Evolutionary conservation across 108 stramenopile genomes (phyloP), one percentile per base, ranked within the genome.

Genomic region (Mayamaea pseudoterrestris): DNA sequence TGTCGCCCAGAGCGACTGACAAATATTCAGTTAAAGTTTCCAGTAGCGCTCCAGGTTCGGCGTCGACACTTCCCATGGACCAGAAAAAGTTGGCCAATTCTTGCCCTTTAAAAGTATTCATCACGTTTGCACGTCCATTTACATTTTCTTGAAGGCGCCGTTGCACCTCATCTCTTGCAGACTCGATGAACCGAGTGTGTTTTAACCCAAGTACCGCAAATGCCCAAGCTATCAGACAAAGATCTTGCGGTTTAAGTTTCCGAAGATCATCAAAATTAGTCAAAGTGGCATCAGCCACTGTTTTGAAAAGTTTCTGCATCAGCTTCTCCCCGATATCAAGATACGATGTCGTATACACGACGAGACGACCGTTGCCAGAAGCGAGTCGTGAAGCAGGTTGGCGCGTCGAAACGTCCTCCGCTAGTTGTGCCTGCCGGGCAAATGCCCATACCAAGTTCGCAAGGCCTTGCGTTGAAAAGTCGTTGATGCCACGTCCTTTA

Each of bases 61-160:
- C 57, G 53, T 83, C 74, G 4, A 89, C 51, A 35, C 74, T 83
- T 42, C 80, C 83, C 41, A 79, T 57, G 5, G 78, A 54, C 87
- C 88, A 90, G n/a, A 85, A 47, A 6, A 77, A 30, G 46, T 90
- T 90, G 7, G 76, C 50, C 14, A 83, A 58, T 47, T 90, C 88
- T 61, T 90, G 88, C 0, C 73, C 79, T 22, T 59, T 63, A 36
- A 79, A 72, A 35, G 22, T 35, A 26, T 44, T 49, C 26, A 32
- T 18, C 0, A 30, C 22, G 16, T 30, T 41, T 35, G 14, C 41
- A 8, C 32, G n/a, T 26, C 62, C 59, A 6, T 16, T 25, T 8
- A 57, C n/a, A 21, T 34, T 50, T 24, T 36, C 28, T 16, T 18
- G 8, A 1, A 28, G 5, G 3, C 55, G 39, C 3, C 20, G n/a